Evolutionary conservation across 768 basidiomycete genomes (phyloP), one percentile per base, ranked within the genome.

Genomic region (Lactarius quietus): DNA sequence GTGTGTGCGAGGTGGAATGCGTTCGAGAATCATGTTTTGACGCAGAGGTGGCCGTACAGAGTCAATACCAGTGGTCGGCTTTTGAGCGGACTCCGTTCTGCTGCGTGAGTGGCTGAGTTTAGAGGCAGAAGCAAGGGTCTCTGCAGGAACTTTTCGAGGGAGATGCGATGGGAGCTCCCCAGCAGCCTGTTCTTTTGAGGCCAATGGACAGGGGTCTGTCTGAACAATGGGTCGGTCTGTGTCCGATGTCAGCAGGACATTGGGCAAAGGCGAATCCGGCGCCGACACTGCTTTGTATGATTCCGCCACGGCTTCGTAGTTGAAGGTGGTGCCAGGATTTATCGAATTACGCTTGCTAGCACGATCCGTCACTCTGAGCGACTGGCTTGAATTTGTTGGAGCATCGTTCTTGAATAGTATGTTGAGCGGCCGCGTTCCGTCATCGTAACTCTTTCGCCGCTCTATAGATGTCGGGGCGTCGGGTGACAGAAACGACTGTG

Each of bases 311-410:
- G 62, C 51, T 33, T 60, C 68, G 39, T 70, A 62, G 26, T 73
- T 78, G 65, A 83, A 75, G 8, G 78, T 71, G 52, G 81, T 72
- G 5, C 73, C 79, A 1, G 86, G 86, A 62, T 84, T 86, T 66
- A 86, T 85, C 5, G 85, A 86, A 26, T 81, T 76, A 15, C 85
- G 76, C 53, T 78, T 81, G 29, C 81, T 82, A 0, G 78, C 75
- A 39, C 81, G 78, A 6, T 74, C 74, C 0, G 76, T 76, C 8
- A 66, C 66, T 20, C 66, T 62, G 65, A 73, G 56, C 51, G 79
- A 69, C 57, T 77, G 70, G 57, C 70, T 64, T 54, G 76, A 71
- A 26, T 68, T 71, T 43, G 39, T 23, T 10, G 66, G 62, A 12
- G 72, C 51, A 53, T 61, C 70, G 31, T 70, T 70, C 14, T 73